Evolutionary conservation across 306 rosid genomes (phyloP).

Genomic region (Echinosophora koreensis): DNA sequence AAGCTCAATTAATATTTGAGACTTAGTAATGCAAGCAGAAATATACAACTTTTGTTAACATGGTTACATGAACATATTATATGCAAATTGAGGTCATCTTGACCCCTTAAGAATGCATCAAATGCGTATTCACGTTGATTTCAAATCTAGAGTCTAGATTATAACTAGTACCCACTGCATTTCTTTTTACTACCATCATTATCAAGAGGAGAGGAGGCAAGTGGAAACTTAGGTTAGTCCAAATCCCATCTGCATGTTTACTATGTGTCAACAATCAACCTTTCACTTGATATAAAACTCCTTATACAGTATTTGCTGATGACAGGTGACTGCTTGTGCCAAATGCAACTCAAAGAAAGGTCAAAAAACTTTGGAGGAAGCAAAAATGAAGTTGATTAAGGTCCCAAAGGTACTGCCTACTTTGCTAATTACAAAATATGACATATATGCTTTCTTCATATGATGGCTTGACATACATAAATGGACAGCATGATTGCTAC

Average conservation of each 20-base stretch:
- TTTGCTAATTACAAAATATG: conserved; percentile 18
- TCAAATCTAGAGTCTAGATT: conserved; percentile 9
- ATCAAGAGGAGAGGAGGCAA: conserved; percentile 24
- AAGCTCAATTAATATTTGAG: conserved; percentile 19
- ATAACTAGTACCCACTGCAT: conserved; percentile 1
- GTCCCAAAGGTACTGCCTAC: conserved; percentile 75
- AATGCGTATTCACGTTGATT: not conserved
- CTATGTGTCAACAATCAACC: conserved; percentile 12
- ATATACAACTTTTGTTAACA: conserved; percentile 10
- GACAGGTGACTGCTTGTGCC: conserved; percentile 86
- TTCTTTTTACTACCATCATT: conserved; percentile 24
- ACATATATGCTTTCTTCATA: conserved; percentile 25
- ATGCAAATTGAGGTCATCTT: conserved; percentile 27
- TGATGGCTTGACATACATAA: conserved; percentile 35
- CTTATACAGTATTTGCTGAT: conserved; percentile 42
- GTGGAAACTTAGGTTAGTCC: conserved; percentile 27
- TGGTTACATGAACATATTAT: conserved; percentile 24
- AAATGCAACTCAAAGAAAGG: conserved; percentile 95
- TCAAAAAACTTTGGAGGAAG: conserved; percentile 77
- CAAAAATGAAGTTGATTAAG: conserved; percentile 84
- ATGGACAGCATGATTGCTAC: conserved; percentile 16
- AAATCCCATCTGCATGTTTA: not conserved
- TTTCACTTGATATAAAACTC: conserved; percentile 18
- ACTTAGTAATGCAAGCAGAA: not conserved
- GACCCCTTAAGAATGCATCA: conserved; percentile 2